Base-by-base conservation (phyloP, 306 rosid genomes). In the Trifolium pratense region DNA sequence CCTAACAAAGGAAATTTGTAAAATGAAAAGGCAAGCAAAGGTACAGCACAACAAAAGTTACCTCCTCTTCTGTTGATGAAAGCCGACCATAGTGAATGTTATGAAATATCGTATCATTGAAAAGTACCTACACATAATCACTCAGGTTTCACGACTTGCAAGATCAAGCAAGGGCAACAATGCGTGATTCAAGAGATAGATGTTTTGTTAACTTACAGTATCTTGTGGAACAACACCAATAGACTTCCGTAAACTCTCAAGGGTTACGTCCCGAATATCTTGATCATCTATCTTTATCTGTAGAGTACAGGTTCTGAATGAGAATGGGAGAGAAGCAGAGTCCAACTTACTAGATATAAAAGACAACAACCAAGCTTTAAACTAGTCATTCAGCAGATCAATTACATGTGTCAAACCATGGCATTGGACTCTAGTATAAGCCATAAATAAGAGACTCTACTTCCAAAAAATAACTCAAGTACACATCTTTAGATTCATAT, bases 161-260 rank as follows among this genome's bases (percentile, higher is more conserved):
- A 59, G 71, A 74, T 70, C 75, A 31, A 68, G 61, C 29, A 67
- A 1, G 32, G 42, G 26, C 45, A 64, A 77, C 52, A 58, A 63
- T 46, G 64, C 32, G 36, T 34, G 21, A 43, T 31, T 45, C 56
- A 45, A 70, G 52, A 72, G 66, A 46, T 31, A 73, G 51, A 80
- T 26, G 26, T 73, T 70, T 68, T 34, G 71, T 71, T 57, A 71
- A 82, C 84, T 71, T 86, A 89, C 98, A 63, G 96, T 90, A 87
- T 94, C 98, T 84, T 94, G 98, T 53, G 98, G 98, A 75, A 94
- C 98, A 80, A 94, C 96, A 68, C 97, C 98, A 62, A 94, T 86
- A 46, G 86, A 79, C 79, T 86, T 89, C 71, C 98, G 84, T 74
- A 94, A 78, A 87, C 98, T 94, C 81, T 88, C 88, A 64, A 89